A percentile compares a stretch with the other conserved stretches of the same genome.
Conservation (phyloP, 2,329 filamentous ascomycete species). For the Albifimbria verrucaria region DNA sequence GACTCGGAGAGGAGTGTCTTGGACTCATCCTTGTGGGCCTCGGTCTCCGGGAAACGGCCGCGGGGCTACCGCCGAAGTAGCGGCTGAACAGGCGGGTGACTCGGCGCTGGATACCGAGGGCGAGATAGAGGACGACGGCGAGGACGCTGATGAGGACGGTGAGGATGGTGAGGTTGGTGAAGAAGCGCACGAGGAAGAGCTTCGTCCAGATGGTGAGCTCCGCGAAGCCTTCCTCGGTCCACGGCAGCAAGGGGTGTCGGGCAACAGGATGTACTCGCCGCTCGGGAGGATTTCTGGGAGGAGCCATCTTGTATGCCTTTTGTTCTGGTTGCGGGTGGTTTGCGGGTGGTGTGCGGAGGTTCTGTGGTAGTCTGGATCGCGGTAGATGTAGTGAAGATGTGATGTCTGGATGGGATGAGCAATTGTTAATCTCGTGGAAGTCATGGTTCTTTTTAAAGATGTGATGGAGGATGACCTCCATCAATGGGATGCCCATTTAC, state of each 20-base stretch:
- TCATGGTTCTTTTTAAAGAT: neutral
- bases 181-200: neutral
- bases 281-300: neutral
- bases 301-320: neutral
- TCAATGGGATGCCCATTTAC: neutral
- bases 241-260: neutral
- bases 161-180: constrained; percentile 14
- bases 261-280: neutral
- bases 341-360: no score
- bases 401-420: no score
- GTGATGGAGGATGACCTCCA: neutral
- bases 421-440: no score
- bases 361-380: no score
- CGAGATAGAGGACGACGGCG: constrained; percentile 13
- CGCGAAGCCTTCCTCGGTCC: neutral
- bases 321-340: neutral
- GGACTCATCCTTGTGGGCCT: neutral
- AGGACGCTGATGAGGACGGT: constrained; percentile 15
- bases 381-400: no score
- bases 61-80: neutral
- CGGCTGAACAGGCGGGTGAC: neutral
- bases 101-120: constrained; percentile 2
- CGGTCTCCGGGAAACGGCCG: constrained; percentile 2
- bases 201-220: neutral
- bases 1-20: neutral